Percentiles rank a stretch among this genome's conserved stretches.
phyloP scores from a whole-genome alignment of 352 stramenopile genomes.

The Albugo laibachii region DNA sequence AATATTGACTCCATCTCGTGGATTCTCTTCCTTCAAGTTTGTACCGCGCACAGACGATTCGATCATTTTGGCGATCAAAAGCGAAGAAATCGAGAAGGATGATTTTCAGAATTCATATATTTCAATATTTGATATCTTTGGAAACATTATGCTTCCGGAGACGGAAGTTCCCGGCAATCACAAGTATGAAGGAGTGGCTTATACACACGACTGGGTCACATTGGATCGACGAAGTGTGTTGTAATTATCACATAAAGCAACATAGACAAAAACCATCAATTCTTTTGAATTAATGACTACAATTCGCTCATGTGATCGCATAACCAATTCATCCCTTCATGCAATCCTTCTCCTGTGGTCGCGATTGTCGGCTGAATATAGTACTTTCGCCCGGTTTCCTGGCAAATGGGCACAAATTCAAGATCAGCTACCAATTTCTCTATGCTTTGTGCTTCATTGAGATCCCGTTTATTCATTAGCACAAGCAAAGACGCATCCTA shows the following conservation, averaged over 20 bases:
- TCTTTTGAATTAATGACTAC: conserved; percentile 9
- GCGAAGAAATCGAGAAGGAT: conserved; percentile 77
- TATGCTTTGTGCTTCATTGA: conserved; percentile 25
- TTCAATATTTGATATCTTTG: conserved; percentile 85
- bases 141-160: conserved; percentile 79
- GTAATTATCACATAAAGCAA: too few relatives aligned
- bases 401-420: conserved; percentile 27
- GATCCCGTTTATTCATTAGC: conserved; percentile 60
- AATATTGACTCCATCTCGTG: conserved; percentile 61
- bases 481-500: conserved; percentile 37
- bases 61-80: conserved; percentile 88
- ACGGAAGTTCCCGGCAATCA: conserved; percentile 74
- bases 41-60: conserved; percentile 74
- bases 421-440: conserved; percentile 27
- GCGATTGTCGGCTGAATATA: conserved; percentile 44
- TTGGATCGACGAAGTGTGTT: not conserved
- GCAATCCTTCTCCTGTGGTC: conserved; percentile 53
- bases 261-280: too few relatives aligned
- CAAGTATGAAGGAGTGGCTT: conserved; percentile 89
- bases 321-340: conserved; percentile 54
- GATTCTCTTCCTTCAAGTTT: conserved; percentile 92
- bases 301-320: conserved; percentile 57
- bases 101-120: conserved; percentile 84
- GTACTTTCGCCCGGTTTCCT: conserved; percentile 23
- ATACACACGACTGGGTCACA: conserved; percentile 58